A percentile compares a stretch with the other conserved stretches of the same genome.
Evolutionary conservation across 1,284 basidiomycete species (phyloP).

Genomic region (Sphagnurus paluster): DNA sequence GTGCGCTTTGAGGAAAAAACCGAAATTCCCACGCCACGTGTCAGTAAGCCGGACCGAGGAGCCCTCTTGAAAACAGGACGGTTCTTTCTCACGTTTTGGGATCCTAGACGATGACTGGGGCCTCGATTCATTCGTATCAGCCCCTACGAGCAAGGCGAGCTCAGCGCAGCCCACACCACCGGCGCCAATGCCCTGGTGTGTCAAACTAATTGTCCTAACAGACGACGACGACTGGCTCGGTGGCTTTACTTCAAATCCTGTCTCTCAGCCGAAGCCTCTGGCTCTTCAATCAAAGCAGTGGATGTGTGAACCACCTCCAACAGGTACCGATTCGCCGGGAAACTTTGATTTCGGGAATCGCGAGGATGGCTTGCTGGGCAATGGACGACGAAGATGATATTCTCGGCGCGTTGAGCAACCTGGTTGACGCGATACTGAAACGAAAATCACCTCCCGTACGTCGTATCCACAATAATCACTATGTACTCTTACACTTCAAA

Average conservation of each 20-base stretch:
- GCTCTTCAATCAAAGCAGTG: conserved; percentile 20
- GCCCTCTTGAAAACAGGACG: too few relatives aligned
- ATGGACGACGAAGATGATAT: conserved; percentile 63
- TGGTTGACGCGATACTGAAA: conserved; percentile 37
- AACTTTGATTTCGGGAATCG: conserved; percentile 70
- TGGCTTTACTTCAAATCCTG: conserved; percentile 37
- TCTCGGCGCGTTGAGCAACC: conserved; percentile 58
- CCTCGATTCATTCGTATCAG: conserved; percentile 31
- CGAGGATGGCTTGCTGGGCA: conserved; percentile 40
- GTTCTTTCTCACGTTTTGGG: too few relatives aligned
- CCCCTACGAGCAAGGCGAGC: conserved; percentile 4
- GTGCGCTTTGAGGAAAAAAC: too few relatives aligned
- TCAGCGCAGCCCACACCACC: conserved; percentile 8
- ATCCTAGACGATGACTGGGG: conserved; percentile 55
- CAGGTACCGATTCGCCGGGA: conserved; percentile 44
- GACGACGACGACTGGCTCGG: conserved; percentile 51
- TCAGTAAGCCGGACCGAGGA: too few relatives aligned
- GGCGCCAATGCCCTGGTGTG: background rate
- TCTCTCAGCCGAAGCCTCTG: conserved; percentile 18
- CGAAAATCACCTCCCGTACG: conserved; percentile 14
- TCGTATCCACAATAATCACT: too few relatives aligned
- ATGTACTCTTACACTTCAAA: background rate
- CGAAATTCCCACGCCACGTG: too few relatives aligned
- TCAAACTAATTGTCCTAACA: too few relatives aligned
- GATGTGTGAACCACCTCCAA: conserved; percentile 11